Percentiles rank a stretch among this genome's conserved stretches.
Conservation (phyloP, 148 eudicot species). For the Spergularia marina region DNA sequence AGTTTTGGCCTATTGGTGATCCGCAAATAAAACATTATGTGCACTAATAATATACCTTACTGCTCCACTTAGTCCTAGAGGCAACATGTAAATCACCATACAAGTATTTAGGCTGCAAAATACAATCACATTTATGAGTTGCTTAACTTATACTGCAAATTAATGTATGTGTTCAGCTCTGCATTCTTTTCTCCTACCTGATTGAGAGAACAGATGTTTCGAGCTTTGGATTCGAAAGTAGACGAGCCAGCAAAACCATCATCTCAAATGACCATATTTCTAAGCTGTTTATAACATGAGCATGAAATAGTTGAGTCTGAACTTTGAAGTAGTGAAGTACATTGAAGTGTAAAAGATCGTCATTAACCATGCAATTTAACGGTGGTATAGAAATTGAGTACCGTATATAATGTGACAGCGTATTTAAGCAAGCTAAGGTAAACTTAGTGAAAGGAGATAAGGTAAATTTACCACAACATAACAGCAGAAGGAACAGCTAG, state of each 20-base stretch:
- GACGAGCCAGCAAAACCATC: conserved; percentile 24
- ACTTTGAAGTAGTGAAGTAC: too few relatives aligned
- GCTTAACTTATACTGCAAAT: not conserved
- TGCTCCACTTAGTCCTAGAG: conserved; percentile 29
- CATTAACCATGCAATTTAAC: too few relatives aligned
- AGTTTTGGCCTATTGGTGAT: too few relatives aligned
- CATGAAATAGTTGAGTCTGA: too few relatives aligned
- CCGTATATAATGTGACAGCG: too few relatives aligned
- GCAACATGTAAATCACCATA: conserved; percentile 19
- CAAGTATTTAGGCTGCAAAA: conserved; percentile 23
- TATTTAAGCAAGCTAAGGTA: too few relatives aligned
- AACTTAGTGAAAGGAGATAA: not conserved
- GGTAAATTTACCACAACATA: conserved; percentile 45
- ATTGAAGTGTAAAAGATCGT: too few relatives aligned
- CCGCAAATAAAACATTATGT: too few relatives aligned
- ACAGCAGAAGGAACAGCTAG: conserved; percentile 61
- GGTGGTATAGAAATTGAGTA: too few relatives aligned
- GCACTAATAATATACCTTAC: conserved; percentile 10
- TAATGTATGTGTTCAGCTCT: not conserved
- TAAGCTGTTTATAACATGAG: conserved; percentile 7
- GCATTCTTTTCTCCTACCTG: not conserved
- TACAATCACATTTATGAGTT: not conserved
- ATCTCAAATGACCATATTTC: conserved; percentile 30
- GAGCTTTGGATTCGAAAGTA: conserved; percentile 27
- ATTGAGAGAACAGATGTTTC: conserved; percentile 30